Percentiles rank a stretch among this genome's conserved stretches.
These are phyloP conservation scores for Rhodotorula sp. DNA, from an alignment of 1,284 basidiomycete species.

Conservation along the genomic window DNA sequence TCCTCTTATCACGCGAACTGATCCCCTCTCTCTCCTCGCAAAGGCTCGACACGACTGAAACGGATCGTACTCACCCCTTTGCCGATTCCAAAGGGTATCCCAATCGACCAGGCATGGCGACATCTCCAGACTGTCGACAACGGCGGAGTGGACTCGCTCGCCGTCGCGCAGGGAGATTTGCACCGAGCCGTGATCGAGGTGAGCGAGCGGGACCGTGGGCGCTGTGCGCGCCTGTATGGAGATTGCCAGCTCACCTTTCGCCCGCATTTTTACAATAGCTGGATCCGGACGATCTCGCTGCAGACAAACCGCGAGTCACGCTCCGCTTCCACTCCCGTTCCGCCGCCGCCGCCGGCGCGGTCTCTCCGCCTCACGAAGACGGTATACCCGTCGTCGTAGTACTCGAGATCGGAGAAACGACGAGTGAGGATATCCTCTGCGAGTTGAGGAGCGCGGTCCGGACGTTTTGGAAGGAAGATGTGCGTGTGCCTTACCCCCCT, in stretches of 20 bases:
- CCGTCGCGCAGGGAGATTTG: conserved; percentile 31
- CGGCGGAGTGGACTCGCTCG: not conserved
- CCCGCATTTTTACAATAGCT: conserved; percentile 4
- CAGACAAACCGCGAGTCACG: not conserved
- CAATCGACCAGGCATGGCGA: conserved; percentile 36
- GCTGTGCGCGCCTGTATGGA: no score
- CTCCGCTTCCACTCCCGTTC: conserved; percentile 17
- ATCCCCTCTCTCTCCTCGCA: not conserved
- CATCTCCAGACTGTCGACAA: conserved; percentile 27
- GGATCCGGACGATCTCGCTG: conserved; percentile 1
- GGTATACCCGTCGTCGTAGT: conserved; percentile 1
- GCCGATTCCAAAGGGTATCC: not conserved
- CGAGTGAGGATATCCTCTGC: conserved; percentile 45
- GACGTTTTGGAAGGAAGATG: conserved; percentile 47
- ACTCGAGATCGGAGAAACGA: conserved; percentile 35
- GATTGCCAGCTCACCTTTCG: not conserved
- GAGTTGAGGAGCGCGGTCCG: conserved; percentile 43
- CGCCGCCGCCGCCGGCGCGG: not conserved
- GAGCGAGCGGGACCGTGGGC: not conserved
- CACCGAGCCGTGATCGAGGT: conserved; percentile 25
- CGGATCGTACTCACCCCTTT: conserved; percentile 27
- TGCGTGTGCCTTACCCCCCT: conserved; percentile 7
- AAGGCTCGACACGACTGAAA: conserved; percentile 10
- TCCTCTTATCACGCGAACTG: not conserved
- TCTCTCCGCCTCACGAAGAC: not conserved